phyloP scores from a whole-genome alignment of 78 protist species.

The Paulinella micropora region DNA sequence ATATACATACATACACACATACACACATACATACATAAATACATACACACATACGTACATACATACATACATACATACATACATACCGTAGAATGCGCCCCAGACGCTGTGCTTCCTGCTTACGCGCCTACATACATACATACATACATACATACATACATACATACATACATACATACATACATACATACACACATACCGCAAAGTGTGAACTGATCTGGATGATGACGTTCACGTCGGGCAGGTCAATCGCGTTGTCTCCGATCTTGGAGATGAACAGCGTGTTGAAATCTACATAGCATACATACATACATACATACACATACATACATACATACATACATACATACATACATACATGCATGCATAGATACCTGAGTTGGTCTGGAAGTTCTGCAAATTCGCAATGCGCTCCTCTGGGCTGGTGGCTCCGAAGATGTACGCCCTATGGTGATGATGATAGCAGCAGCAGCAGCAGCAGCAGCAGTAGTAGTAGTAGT shows the following conservation, averaged over 20 bases:
- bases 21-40: not conserved
- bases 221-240: constrained; percentile 87
- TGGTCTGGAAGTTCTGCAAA: no score
- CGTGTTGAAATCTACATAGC: not conserved
- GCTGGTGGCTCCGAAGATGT: constrained; percentile 59
- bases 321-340: not conserved
- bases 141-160: not conserved
- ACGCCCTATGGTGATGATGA: no score
- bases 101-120: constrained; percentile 98
- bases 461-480: not conserved
- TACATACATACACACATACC: not conserved
- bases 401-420: constrained; percentile 51
- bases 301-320: not conserved
- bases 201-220: constrained; percentile 88
- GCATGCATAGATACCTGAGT: not conserved
- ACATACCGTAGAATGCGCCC: constrained; percentile 86
- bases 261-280: constrained; percentile 83
- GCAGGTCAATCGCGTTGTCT: constrained; percentile 89
- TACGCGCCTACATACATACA: constrained; percentile 39
- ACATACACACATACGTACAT: not conserved
- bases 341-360: not conserved
- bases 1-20: not conserved
- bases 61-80: not conserved
- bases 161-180: not conserved
- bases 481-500: not conserved